Evolutionary conservation across 1,284 basidiomycete genomes (phyloP).

Genomic region (Cryptococcus floricola): DNA sequence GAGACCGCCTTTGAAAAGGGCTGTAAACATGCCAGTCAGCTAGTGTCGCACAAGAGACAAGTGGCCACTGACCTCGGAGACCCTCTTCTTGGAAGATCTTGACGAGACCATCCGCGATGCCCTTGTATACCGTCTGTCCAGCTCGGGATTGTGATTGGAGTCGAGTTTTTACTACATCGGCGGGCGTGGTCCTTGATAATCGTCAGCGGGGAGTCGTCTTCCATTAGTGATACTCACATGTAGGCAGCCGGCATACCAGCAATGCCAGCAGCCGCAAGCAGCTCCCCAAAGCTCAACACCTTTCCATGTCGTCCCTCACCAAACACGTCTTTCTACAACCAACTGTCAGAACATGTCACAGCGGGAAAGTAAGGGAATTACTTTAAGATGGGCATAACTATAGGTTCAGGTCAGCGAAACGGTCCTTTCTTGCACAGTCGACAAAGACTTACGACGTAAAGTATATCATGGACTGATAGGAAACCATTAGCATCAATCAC

Average conservation of each 20-base stretch:
- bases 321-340: constrained; percentile 84
- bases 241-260: constrained; percentile 76
- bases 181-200: constrained; percentile 28
- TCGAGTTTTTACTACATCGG: constrained; percentile 97
- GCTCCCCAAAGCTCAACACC: constrained; percentile 85
- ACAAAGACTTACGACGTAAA: constrained; percentile 47
- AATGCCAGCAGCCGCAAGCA: constrained; percentile 58
- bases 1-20: constrained; percentile 92
- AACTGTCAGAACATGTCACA: constrained; percentile 52
- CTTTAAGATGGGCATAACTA: constrained; percentile 48
- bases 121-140: constrained; percentile 90
- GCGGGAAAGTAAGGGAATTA: constrained; percentile 11
- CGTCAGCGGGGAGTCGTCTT: neutral
- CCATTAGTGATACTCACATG: constrained; percentile 13
- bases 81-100: constrained; percentile 69
- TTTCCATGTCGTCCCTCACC: constrained; percentile 94
- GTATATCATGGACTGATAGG: constrained; percentile 51
- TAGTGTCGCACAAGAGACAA: neutral
- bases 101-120: constrained; percentile 79
- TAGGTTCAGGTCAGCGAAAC: neutral
- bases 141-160: constrained; percentile 92
- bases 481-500: neutral
- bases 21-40: constrained; percentile 39
- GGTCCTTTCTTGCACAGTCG: too few species aligned
- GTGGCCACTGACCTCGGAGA: neutral